Evolutionary conservation across 306 rosid species (phyloP).

Genomic region (Psophocarpus tetragonolobus): DNA sequence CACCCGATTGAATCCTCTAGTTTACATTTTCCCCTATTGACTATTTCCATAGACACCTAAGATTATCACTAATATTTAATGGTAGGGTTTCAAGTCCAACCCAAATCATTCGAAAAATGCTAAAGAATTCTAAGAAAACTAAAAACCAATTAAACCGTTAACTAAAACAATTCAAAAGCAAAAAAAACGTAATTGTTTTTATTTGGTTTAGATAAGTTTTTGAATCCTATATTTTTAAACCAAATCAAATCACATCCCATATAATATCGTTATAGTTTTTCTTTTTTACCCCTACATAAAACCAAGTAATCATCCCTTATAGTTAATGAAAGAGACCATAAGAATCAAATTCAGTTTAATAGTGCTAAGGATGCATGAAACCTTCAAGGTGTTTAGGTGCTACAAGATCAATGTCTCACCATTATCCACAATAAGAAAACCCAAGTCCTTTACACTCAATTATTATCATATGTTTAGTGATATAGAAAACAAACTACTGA

Average conservation of each 20-base stretch:
- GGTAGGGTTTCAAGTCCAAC: neutral
- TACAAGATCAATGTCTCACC: neutral
- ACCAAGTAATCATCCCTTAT: neutral
- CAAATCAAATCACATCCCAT: neutral
- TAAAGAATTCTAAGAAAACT: neutral
- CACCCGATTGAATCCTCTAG: neutral
- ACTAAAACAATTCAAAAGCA: neutral
- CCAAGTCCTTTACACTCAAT: neutral
- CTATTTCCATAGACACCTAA: neutral
- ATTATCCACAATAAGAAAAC: neutral
- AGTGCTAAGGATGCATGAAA: neutral
- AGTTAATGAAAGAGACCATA: neutral
- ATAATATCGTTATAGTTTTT: neutral
- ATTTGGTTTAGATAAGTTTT: neutral
- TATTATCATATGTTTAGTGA: neutral
- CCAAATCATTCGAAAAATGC: neutral
- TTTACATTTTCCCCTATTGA: neutral
- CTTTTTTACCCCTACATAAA: neutral
- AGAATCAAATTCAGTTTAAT: neutral
- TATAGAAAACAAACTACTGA: constrained; percentile 3
- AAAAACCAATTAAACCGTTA: neutral
- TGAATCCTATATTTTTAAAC: neutral
- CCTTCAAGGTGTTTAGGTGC: neutral
- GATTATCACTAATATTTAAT: neutral
- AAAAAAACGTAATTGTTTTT: neutral